Base-by-base conservation (phyloP, 306 rosid species). In the Delonix regia region DNA sequence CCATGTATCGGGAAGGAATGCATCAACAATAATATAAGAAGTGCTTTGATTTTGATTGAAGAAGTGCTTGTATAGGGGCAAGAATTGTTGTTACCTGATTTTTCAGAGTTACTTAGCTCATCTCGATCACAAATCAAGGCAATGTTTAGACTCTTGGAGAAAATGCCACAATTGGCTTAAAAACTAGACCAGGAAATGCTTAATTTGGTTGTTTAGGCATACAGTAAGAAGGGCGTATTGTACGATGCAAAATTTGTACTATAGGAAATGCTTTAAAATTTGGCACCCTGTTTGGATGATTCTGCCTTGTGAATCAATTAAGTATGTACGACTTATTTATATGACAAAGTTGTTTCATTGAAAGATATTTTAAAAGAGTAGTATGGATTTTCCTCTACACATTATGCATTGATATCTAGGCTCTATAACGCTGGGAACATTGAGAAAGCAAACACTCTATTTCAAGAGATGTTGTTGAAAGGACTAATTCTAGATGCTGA, bases 1-100 rank as follows among this genome's bases (percentile, higher is more conserved):
- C 79, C 85, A 41, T 74, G 69, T 67, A 45, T 88, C 12, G 68
- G 70, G 60, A 77, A 88, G 41, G 88, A 91, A 73, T 90, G 91
- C 36, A 38, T 65, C 68, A 30, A 42, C 30, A 80, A 87, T 68
- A 87, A 95, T 78, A 72, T 52, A 13, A 85, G 85, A 73, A 59
- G 67, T 79, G 92, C 91, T 13, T 53, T 90, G 79, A 7, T 47
- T 57, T 83, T 92, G 86, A 88, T 78, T 10, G 85, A 85, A 30
- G 90, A 91, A 87, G 88, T 88, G 91, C 82, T 66, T 79, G 61
- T 73, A 60, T 92, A 96, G 99, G 99, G 98, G 5, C 98, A 95
- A 80, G 90, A 89, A 83, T 71, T 92, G 64, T 73, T 88, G 48
- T 71, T 86, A 73, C 80, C 87, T 7, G 85, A 82, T 47, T 85